Conservation (phyloP, 305 asterid genomes). For the Fraxinus nigra region DNA sequence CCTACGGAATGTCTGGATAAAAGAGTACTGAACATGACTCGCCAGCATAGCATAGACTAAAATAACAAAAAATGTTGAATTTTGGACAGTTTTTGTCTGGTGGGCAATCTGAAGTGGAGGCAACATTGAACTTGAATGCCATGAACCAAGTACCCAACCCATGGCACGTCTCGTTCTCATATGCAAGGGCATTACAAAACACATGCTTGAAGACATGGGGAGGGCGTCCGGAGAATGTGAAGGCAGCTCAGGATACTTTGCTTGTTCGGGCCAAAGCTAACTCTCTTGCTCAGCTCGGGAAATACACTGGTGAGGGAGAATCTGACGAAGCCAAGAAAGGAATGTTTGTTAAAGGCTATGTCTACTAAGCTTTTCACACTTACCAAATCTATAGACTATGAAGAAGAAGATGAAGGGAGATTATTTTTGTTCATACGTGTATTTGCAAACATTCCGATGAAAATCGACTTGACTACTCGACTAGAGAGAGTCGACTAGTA, state of each 20-base stretch:
- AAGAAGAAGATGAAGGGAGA: background rate
- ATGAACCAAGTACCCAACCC: conserved; percentile 65
- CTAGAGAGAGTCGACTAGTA: background rate
- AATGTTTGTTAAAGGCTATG: conserved; percentile 53
- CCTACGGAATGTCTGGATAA: background rate
- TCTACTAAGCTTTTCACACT: conserved; percentile 34
- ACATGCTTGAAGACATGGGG: conserved; percentile 62
- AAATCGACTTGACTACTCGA: background rate
- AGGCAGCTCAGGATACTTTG: conserved; percentile 47
- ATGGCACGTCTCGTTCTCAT: conserved; percentile 60
- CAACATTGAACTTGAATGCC: conserved; percentile 57
- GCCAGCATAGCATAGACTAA: background rate
- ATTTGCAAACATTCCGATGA: background rate
- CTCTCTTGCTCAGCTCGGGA: conserved; percentile 65
- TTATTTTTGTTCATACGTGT: conserved; percentile 28
- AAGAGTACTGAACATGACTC: background rate
- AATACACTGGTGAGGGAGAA: conserved; percentile 53
- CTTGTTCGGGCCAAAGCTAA: conserved; percentile 49
- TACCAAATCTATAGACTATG: background rate
- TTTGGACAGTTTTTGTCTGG: conserved; percentile 51
- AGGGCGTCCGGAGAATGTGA: conserved; percentile 48
- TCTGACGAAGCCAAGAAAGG: conserved; percentile 54
- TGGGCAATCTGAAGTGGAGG: conserved; percentile 64
- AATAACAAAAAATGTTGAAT: background rate
- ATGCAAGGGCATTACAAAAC: conserved; percentile 62